A percentile compares a stretch with the other conserved stretches of the same genome.
phyloP scores from a whole-genome alignment of 139 green algal species.

The Trebouxia sp. region DNA sequence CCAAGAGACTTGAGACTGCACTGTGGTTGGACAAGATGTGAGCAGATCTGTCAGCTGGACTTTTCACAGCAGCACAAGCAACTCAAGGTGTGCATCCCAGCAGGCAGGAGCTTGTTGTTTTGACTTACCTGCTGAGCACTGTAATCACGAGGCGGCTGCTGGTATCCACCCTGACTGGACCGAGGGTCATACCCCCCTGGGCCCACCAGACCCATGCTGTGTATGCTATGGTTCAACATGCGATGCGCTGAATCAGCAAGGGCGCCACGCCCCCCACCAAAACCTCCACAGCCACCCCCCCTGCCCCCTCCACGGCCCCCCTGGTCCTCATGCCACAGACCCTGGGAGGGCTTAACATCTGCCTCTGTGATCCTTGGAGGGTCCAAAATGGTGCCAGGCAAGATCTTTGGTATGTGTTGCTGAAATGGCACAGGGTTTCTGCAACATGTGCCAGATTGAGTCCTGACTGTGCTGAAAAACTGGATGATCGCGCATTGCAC shows the following conservation, averaged over 20 bases:
- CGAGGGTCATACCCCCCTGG: slow-evolving; percentile 1
- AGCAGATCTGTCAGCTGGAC: no score
- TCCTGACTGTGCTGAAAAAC: not conserved
- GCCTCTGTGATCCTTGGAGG: slow-evolving; percentile 37
- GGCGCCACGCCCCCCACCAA: slow-evolving; percentile 30
- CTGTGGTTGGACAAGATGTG: no score
- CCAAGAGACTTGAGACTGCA: no score
- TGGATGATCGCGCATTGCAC: not conserved
- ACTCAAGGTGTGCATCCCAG: no score
- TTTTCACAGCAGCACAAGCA: no score
- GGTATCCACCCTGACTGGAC: not conserved
- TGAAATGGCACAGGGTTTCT: slow-evolving; percentile 1
- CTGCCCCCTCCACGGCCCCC: slow-evolving; percentile 28
- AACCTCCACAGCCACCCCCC: not conserved
- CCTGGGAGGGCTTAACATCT: slow-evolving; percentile 48
- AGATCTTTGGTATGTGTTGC: slow-evolving; percentile 7
- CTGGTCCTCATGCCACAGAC: slow-evolving; percentile 61
- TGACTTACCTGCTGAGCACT: not conserved
- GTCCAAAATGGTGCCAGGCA: slow-evolving; percentile 22
- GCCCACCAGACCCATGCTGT: slow-evolving; percentile 18
- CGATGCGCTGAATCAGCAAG: slow-evolving; percentile 38
- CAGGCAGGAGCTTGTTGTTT: no score
- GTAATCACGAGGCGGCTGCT: not conserved
- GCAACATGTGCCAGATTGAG: no score
- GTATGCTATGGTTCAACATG: slow-evolving; percentile 51